These are phyloP conservation scores for Rhodotorula graminis DNA, from an alignment of 768 basidiomycete genomes.

Conservation along the genomic window DNA sequence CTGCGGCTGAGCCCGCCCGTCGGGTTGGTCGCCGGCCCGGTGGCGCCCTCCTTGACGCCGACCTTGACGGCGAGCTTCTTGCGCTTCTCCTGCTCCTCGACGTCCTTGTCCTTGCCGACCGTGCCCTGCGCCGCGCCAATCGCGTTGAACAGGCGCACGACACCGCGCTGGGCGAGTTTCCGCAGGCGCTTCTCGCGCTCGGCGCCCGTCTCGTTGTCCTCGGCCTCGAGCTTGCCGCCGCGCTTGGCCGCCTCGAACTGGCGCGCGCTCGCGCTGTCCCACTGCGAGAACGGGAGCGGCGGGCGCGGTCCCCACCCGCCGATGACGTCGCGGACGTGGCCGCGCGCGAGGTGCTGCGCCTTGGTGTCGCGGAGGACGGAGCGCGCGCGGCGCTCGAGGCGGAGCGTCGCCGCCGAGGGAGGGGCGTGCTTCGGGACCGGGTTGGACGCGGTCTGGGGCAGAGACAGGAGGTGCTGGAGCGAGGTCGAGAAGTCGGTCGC, in stretches of 20 bases:
- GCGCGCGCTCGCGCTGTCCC: constrained; percentile 33
- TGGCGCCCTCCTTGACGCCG: constrained; percentile 13
- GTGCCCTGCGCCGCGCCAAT: constrained; percentile 40
- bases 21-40: neutral
- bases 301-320: constrained; percentile 42
- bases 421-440: constrained; percentile 29
- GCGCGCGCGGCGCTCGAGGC: constrained; percentile 39
- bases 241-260: constrained; percentile 28
- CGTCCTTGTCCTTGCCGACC: constrained; percentile 34
- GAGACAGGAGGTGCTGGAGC: constrained; percentile 38
- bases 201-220: constrained; percentile 37
- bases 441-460: constrained; percentile 32
- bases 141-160: constrained; percentile 44
- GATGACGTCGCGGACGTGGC: constrained; percentile 44
- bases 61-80: constrained; percentile 36
- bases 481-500: constrained; percentile 34
- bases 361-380: constrained; percentile 39
- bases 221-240: constrained; percentile 4
- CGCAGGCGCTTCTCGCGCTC: constrained; percentile 43
- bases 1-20: constrained; percentile 27
- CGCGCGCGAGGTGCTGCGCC: constrained; percentile 38
- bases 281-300: constrained; percentile 39
- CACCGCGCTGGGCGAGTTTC: constrained; percentile 44
- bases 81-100: constrained; percentile 37
- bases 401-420: constrained; percentile 30